phyloP scores from a whole-genome alignment of 2,329 filamentous ascomycete genomes.

The Meredithiella fracta region DNA sequence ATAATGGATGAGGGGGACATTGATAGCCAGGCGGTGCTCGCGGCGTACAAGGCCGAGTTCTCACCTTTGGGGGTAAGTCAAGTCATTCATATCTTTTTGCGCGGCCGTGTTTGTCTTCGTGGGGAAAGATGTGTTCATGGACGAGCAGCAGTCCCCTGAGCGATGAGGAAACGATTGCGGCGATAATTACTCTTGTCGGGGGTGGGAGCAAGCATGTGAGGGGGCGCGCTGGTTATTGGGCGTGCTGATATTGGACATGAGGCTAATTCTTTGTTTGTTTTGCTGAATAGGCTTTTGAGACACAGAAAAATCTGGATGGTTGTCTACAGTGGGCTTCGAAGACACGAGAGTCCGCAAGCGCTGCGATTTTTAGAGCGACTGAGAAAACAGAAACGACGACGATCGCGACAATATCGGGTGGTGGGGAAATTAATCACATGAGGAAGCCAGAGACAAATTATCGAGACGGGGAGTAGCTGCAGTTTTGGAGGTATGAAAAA shows the following conservation, averaged over 20 bases:
- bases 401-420: too few species aligned
- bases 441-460: too few species aligned
- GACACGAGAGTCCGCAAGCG: background rate
- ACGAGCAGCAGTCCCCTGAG: too few species aligned
- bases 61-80: constrained; percentile 6
- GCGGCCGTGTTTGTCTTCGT: background rate
- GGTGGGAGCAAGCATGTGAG: too few species aligned
- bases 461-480: too few species aligned
- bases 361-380: background rate
- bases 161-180: too few species aligned
- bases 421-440: too few species aligned
- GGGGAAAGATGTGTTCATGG: background rate
- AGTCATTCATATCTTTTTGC: background rate
- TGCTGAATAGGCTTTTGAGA: background rate
- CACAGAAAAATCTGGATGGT: background rate
- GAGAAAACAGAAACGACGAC: too few species aligned
- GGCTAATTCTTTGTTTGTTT: background rate
- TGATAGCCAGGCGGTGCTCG: constrained; percentile 12
- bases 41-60: constrained; percentile 10
- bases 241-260: background rate
- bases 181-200: too few species aligned
- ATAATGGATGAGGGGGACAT: background rate
- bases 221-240: background rate
- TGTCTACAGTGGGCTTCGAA: background rate
- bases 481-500: too few species aligned